phyloP scores from a whole-genome alignment of 257 asterid species.

The Cynanchum wilfordii region DNA sequence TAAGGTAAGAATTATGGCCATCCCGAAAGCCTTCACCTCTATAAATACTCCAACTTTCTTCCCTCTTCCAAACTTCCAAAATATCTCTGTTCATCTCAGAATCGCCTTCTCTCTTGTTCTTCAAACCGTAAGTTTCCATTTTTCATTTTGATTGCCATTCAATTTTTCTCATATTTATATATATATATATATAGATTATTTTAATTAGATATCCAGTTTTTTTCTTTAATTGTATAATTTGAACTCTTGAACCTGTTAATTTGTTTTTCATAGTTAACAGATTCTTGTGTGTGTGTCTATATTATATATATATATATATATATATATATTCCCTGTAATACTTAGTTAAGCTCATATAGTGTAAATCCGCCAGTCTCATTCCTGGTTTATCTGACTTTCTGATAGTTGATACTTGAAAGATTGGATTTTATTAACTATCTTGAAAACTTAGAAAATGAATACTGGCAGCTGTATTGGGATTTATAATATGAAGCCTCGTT shows the following conservation, averaged over 20 bases:
- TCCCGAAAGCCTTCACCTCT: constrained; percentile 34
- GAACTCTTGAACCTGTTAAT: constrained; percentile 20
- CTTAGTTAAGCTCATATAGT: neutral
- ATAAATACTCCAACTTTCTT: constrained; percentile 31
- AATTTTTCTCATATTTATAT: neutral
- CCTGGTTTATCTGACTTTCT: neutral
- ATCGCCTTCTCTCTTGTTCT: constrained; percentile 12
- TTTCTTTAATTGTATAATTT: neutral
- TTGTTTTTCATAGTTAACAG: constrained; percentile 18
- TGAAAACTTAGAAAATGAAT: constrained; percentile 30
- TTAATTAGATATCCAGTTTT: neutral
- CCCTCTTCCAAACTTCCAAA: neutral
- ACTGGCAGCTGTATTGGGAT: constrained; percentile 48
- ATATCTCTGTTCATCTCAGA: constrained; percentile 18
- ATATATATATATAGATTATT: neutral
- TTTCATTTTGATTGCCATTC: neutral
- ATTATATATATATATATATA: constrained; percentile 1
- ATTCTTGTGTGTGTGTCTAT: neutral
- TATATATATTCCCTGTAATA: neutral
- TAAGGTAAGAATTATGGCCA: neutral
- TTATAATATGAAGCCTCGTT: constrained; percentile 54
- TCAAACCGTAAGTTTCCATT: constrained; percentile 33
- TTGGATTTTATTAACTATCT: constrained; percentile 8
- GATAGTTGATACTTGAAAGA: constrained; percentile 3
- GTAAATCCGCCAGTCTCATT: neutral